phyloP scores from a whole-genome alignment of 169 alveolate species.

The Plasmodium adleri region DNA sequence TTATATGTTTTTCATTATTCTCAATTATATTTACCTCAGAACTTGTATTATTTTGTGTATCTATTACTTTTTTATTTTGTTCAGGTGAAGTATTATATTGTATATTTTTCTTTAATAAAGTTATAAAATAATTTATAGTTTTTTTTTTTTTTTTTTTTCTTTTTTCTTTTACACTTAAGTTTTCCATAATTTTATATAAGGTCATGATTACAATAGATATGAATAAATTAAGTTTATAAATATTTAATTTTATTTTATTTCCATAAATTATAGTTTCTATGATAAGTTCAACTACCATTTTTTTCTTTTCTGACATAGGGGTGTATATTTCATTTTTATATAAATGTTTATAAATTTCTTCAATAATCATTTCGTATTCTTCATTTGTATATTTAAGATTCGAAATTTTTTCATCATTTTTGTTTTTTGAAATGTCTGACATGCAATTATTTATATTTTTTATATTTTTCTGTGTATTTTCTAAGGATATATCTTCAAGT shows the following conservation, averaged over 20 bases:
- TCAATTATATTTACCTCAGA: background rate
- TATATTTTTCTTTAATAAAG: constrained; percentile 36
- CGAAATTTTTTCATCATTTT: background rate
- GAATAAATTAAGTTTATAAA: constrained; percentile 58
- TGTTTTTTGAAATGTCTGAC: background rate
- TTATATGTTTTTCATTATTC: background rate
- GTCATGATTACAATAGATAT: constrained; percentile 64
- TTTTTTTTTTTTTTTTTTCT: constrained; percentile 30
- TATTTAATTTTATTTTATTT: constrained; percentile 33
- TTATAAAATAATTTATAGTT: constrained; percentile 34
- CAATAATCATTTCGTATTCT: constrained; percentile 20
- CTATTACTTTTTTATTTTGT: background rate
- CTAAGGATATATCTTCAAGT: too few species aligned
- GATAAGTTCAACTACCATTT: constrained; percentile 13
- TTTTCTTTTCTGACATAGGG: constrained; percentile 12
- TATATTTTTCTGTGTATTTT: background rate
- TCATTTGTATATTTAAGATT: constrained; percentile 29
- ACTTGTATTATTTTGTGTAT: background rate
- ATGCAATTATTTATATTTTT: background rate
- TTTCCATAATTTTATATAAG: constrained; percentile 26
- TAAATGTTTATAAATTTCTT: constrained; percentile 27
- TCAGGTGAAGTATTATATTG: background rate
- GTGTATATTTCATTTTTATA: background rate
- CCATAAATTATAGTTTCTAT: constrained; percentile 59
- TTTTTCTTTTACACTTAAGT: constrained; percentile 30